phyloP scores from a whole-genome alignment of 768 basidiomycete species.

The Rhodotorula babjevae region DNA sequence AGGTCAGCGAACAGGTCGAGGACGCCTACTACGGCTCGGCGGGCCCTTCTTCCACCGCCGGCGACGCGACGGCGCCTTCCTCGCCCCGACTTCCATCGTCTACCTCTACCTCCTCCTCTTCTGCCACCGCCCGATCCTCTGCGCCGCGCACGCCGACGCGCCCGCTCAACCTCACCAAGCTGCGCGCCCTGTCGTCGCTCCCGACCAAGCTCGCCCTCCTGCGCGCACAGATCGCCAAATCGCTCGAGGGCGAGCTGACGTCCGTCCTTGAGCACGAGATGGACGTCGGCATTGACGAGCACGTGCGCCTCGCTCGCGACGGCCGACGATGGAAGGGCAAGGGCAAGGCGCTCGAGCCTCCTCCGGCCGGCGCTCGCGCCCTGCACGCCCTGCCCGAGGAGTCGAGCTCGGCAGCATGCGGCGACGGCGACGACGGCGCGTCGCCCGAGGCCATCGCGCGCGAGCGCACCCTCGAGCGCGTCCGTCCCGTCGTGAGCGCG shows the following conservation, averaged over 20 bases:
- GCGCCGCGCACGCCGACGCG: not conserved
- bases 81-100: constrained; percentile 14
- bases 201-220: constrained; percentile 68
- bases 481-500: constrained; percentile 71
- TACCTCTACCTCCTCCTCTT: not conserved
- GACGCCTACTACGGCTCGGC: constrained; percentile 36
- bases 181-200: constrained; percentile 68
- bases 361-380: not conserved
- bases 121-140: constrained; percentile 2
- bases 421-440: not conserved
- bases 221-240: constrained; percentile 68
- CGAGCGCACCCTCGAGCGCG: constrained; percentile 39
- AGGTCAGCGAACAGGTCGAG: constrained; percentile 65
- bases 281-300: constrained; percentile 55
- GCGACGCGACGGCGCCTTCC: constrained; percentile 8
- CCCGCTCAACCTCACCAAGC: constrained; percentile 60
- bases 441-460: not conserved
- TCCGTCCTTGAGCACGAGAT: constrained; percentile 65
- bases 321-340: constrained; percentile 44
- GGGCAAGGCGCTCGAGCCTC: constrained; percentile 49
- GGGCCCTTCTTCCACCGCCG: not conserved
- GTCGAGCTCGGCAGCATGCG: too few species aligned
- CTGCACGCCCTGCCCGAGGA: not conserved
- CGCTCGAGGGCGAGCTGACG: constrained; percentile 73
- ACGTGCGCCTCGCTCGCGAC: constrained; percentile 58